Evolutionary conservation across 2,329 filamentous ascomycete genomes (phyloP).

Genomic region (Lachnellula subtilissima): DNA sequence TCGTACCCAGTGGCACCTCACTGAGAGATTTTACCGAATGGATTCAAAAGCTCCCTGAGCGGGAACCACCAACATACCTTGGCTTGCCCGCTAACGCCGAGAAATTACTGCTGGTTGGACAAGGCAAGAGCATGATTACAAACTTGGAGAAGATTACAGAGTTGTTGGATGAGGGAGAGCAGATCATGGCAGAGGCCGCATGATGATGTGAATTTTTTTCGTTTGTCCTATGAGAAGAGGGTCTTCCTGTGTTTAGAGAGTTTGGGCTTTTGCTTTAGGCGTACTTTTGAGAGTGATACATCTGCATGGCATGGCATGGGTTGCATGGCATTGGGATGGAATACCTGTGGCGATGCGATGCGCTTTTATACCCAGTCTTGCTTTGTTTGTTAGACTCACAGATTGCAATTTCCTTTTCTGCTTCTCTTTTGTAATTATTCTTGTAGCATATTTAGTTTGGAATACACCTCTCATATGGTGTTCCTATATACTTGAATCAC

Average conservation of each 20-base stretch:
- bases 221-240: conserved; percentile 12
- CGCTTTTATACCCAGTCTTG: conserved; percentile 24
- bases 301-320: not conserved
- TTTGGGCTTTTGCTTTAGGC: conserved; percentile 12
- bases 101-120: conserved; percentile 85
- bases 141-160: conserved; percentile 82
- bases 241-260: conserved; percentile 12
- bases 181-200: conserved; percentile 66
- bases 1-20: conserved; percentile 74
- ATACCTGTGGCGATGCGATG: not conserved
- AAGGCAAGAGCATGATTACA: conserved; percentile 77
- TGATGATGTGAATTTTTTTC: conserved; percentile 10
- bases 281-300: conserved; percentile 10
- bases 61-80: conserved; percentile 92
- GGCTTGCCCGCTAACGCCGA: conserved; percentile 93
- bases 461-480: too few species aligned
- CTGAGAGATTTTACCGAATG: conserved; percentile 84
- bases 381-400: conserved; percentile 14
- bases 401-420: conserved; percentile 8
- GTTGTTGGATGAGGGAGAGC: conserved; percentile 89
- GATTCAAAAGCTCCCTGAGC: conserved; percentile 88
- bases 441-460: conserved; percentile 12
- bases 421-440: conserved; percentile 16
- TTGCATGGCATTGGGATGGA: conserved; percentile 7
- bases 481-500: too few species aligned